These are phyloP conservation scores for Xylaria polymorpha DNA, from an alignment of 2,329 filamentous ascomycete species.

Conservation along the genomic window DNA sequence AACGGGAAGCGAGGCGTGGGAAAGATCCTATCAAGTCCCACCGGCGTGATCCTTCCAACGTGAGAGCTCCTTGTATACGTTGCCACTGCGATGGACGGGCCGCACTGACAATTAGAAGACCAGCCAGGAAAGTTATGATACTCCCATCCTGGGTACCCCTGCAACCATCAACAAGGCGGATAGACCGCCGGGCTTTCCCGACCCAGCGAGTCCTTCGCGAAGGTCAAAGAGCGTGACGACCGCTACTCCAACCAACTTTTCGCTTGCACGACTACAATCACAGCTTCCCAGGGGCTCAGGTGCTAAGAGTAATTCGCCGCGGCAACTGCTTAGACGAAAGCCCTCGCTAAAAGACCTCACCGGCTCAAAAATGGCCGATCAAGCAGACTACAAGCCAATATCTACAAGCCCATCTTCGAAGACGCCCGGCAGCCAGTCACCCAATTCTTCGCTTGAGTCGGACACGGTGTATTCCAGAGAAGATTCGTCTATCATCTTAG, in stretches of 20 bases:
- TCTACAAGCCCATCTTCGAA: not conserved
- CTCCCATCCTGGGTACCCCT: constrained; percentile 29
- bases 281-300: constrained; percentile 31
- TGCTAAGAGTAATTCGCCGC: constrained; percentile 25
- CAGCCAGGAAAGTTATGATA: constrained; percentile 43
- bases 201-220: constrained; percentile 23
- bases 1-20: constrained; percentile 26
- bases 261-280: constrained; percentile 34
- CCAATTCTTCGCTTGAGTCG: not conserved
- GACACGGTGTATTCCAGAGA: constrained; percentile 15
- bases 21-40: constrained; percentile 29
- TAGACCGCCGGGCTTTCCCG: constrained; percentile 15
- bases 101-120: constrained; percentile 35
- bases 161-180: constrained; percentile 28
- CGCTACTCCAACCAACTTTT: constrained; percentile 23
- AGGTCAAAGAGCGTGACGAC: constrained; percentile 30
- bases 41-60: constrained; percentile 33
- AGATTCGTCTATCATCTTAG: constrained; percentile 25
- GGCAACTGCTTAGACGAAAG: constrained; percentile 30
- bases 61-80: constrained; percentile 34
- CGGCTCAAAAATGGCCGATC: constrained; percentile 35
- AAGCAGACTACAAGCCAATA: constrained; percentile 25
- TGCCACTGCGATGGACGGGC: not conserved
- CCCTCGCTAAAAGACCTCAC: constrained; percentile 16
- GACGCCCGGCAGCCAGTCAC: not conserved